Evolutionary conservation across 1,284 basidiomycete genomes (phyloP).

Genomic region (Lentinula novae-zelandiae): DNA sequence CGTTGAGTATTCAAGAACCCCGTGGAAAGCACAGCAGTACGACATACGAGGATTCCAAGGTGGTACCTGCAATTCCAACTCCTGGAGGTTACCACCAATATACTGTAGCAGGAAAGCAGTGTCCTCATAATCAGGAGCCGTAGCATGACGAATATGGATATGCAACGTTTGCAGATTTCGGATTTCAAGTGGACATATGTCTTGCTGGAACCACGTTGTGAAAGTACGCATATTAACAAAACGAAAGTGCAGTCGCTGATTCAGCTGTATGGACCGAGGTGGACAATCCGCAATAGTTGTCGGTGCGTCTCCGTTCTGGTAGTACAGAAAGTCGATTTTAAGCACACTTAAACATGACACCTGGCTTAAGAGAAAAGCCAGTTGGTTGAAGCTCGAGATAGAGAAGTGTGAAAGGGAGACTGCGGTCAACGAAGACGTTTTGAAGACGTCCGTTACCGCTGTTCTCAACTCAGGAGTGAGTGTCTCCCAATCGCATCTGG

Average conservation of each 20-base stretch:
- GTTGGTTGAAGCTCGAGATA: background rate
- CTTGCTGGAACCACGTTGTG: background rate
- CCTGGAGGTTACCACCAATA: background rate
- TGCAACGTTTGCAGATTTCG: background rate
- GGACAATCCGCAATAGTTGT: background rate
- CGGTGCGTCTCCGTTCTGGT: background rate
- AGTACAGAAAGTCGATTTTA: background rate
- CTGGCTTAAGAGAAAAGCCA: background rate
- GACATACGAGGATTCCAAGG: background rate
- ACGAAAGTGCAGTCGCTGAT: background rate
- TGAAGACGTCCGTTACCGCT: background rate
- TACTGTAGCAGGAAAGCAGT: background rate
- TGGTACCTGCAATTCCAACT: slow-evolving; percentile 3
- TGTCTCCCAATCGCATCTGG: background rate
- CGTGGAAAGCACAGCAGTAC: background rate
- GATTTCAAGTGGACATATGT: background rate
- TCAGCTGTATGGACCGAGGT: slow-evolving; percentile 4
- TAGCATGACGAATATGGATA: background rate
- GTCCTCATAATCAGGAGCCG: background rate
- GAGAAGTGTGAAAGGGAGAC: background rate
- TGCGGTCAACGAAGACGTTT: background rate
- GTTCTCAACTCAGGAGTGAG: background rate
- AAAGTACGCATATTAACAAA: background rate
- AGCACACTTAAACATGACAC: background rate
- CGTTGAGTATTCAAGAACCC: background rate